Conservation (phyloP, 352 stramenopile species). For the Globisporangium cystogenes region DNA sequence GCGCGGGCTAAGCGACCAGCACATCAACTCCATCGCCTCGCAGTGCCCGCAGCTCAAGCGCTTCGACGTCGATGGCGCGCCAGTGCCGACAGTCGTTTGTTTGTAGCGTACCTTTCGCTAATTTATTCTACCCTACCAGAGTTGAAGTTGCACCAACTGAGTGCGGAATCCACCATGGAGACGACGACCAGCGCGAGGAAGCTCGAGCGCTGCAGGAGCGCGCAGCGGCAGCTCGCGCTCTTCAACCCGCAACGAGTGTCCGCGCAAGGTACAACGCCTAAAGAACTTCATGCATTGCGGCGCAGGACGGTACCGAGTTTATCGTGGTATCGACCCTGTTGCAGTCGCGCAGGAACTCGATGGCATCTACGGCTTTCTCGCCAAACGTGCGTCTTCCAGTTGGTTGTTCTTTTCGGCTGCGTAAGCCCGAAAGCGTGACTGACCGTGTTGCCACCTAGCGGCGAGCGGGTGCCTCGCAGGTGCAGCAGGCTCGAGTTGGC, state of each 20-base stretch:
- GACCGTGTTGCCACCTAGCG: not conserved
- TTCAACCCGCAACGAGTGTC: slow-evolving; percentile 54
- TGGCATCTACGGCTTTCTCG: slow-evolving; percentile 43
- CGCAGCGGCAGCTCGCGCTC: slow-evolving; percentile 39
- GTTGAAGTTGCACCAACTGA: slow-evolving; percentile 24
- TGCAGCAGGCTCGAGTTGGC: slow-evolving; percentile 1
- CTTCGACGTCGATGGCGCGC: slow-evolving; percentile 43
- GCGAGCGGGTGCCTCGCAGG: not conserved
- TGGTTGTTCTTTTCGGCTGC: not conserved
- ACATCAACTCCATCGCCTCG: slow-evolving; percentile 48
- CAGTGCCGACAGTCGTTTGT: slow-evolving; percentile 11
- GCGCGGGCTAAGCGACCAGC: slow-evolving; percentile 29
- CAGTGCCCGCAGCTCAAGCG: slow-evolving; percentile 53
- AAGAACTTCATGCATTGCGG: no score
- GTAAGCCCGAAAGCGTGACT: not conserved
- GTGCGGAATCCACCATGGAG: not conserved
- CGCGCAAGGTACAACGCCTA: slow-evolving; percentile 24
- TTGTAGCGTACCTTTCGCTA: not conserved
- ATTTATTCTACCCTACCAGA: slow-evolving; percentile 1
- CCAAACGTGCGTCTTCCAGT: slow-evolving; percentile 22
- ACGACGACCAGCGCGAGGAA: slow-evolving; percentile 15
- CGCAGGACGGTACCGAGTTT: no score
- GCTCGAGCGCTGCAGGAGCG: slow-evolving; percentile 36
- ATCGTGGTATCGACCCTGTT: not conserved
- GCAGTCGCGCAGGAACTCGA: slow-evolving; percentile 52